Conservation (phyloP, 306 rosid genomes). For the Quercus ilex region DNA sequence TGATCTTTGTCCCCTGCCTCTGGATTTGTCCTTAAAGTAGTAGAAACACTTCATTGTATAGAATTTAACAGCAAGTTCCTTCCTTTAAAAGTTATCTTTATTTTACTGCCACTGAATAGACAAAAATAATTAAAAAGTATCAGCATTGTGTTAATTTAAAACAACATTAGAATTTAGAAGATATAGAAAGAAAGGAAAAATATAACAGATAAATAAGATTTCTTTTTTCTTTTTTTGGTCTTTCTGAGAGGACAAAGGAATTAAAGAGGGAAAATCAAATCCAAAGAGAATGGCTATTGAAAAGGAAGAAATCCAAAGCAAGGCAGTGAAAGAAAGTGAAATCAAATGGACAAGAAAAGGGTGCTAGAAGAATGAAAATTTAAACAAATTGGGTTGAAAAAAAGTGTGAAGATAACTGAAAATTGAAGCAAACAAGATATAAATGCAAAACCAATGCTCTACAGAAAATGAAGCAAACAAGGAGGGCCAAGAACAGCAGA, state of each 20-base stretch:
- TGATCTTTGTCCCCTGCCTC: conserved; percentile 49
- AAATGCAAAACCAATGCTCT: background rate
- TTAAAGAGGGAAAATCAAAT: background rate
- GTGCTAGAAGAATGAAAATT: background rate
- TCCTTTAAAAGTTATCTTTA: conserved; percentile 4
- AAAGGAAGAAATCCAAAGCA: background rate
- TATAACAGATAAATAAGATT: too few relatives aligned
- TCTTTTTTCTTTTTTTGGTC: too few relatives aligned
- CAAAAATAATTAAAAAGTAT: background rate
- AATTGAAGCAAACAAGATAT: background rate
- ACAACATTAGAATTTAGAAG: too few relatives aligned
- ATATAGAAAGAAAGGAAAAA: too few relatives aligned
- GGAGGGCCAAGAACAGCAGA: background rate
- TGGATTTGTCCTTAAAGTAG: conserved; percentile 50
- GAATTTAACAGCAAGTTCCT: conserved; percentile 5
- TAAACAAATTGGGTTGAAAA: background rate
- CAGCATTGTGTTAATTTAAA: background rate
- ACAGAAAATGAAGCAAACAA: background rate
- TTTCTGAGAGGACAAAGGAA: background rate
- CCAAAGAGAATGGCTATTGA: background rate
- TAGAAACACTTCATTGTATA: conserved; percentile 67
- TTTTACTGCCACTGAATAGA: conserved; percentile 21
- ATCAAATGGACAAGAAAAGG: background rate
- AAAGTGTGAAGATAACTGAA: background rate
- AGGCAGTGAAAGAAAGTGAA: background rate